Conservation (phyloP, 2,329 filamentous ascomycete genomes). For the Calycina herbarum region DNA sequence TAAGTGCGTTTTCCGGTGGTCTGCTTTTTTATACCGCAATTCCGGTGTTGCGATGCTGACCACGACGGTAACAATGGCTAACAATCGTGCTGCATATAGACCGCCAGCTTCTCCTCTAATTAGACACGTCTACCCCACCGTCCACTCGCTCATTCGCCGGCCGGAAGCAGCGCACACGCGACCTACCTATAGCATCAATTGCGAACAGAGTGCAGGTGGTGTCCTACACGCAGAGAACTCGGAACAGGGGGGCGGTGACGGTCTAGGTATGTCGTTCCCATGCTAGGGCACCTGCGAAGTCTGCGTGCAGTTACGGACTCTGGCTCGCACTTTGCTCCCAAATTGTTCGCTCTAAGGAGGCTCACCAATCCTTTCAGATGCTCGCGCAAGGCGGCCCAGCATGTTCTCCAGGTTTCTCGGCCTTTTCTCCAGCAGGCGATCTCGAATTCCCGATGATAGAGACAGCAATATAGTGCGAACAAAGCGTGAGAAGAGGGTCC, state of each 20-base stretch:
- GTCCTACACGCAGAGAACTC: background rate
- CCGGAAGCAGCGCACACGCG: background rate
- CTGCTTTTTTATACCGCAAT: background rate
- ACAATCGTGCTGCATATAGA: background rate
- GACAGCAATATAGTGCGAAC: background rate
- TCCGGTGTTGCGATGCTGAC: background rate
- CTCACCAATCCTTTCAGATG: background rate
- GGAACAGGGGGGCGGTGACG: background rate
- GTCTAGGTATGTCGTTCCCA: background rate
- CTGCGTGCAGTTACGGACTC: background rate
- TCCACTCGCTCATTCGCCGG: background rate
- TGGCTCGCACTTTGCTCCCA: background rate
- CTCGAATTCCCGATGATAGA: slow-evolving; percentile 5
- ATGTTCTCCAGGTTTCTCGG: background rate
- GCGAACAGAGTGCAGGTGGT: background rate
- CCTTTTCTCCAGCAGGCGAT: background rate
- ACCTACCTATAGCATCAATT: background rate
- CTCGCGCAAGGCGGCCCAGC: background rate
- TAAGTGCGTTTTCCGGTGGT: background rate
- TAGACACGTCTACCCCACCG: background rate
- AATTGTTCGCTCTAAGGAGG: background rate
- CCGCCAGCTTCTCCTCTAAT: background rate
- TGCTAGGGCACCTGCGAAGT: background rate
- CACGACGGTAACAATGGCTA: background rate
- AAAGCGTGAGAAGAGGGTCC: background rate